These are phyloP conservation scores for Medicago truncatula DNA, from an alignment of 306 rosid species.

Conservation along the genomic window MtrunA17r5.0-ANR NC_053042.1:43667001-43667500, in stretches of 20 bases:
- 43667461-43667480: conserved; percentile 30
- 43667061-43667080: conserved; percentile 78
- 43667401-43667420: conserved; percentile 3
- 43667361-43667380: no score
- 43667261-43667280: no score
- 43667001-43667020: conserved; percentile 95
- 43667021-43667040: conserved; percentile 96
- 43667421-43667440: background rate
- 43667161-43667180: conserved; percentile 95
- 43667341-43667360: no score
- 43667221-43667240: no score
- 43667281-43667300: no score
- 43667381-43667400: conserved; percentile 14
- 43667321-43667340: no score
- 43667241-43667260: no score
- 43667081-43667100: conserved; percentile 74
- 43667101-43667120: conserved; percentile 78
- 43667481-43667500: conserved; percentile 36
- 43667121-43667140: conserved; percentile 82
- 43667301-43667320: no score
- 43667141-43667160: conserved; percentile 92
- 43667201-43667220: conserved; percentile 53
- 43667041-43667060: conserved; percentile 99
- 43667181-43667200: conserved; percentile 80
- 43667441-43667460: conserved; percentile 8